These are phyloP conservation scores for Aspergillus nomiae DNA, from an alignment of 2,329 filamentous ascomycete species.

Conservation along the genomic window DNA sequence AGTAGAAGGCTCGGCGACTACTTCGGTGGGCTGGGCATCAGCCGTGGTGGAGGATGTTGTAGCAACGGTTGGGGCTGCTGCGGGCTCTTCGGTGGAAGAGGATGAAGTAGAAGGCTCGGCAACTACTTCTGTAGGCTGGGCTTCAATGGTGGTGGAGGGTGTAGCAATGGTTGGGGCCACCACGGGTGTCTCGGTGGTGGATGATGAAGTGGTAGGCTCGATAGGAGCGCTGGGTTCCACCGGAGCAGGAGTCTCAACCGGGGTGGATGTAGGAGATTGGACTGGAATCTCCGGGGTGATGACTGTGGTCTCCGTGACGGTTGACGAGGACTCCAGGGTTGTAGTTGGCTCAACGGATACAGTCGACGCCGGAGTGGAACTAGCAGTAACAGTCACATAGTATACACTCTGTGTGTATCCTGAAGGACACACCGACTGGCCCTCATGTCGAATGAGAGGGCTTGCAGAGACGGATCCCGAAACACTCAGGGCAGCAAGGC, in stretches of 20 bases:
- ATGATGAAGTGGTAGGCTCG: neutral
- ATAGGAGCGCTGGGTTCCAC: neutral
- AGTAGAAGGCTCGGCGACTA: neutral
- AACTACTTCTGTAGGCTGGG: neutral
- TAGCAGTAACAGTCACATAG: slow-evolving; percentile 29
- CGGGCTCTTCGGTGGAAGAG: slow-evolving; percentile 5
- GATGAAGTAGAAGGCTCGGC: neutral
- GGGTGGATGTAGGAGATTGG: slow-evolving; percentile 1
- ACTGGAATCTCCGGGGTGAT: slow-evolving; percentile 9
- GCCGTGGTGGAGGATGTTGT: neutral
- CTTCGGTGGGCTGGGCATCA: neutral
- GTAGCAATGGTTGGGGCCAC: neutral
- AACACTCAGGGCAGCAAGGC: slow-evolving; percentile 26
- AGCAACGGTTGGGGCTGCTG: neutral
- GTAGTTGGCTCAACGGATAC: slow-evolving; percentile 14
- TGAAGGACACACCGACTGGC: slow-evolving; percentile 25
- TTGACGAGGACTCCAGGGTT: slow-evolving; percentile 12
- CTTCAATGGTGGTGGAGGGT: neutral
- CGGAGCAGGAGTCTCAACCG: neutral
- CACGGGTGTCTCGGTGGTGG: slow-evolving; percentile 6
- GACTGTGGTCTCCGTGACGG: slow-evolving; percentile 8
- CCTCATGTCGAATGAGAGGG: slow-evolving; percentile 18
- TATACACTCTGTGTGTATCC: slow-evolving; percentile 31
- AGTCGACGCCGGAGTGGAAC: slow-evolving; percentile 15
- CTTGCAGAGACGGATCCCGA: slow-evolving; percentile 29